Evolutionary conservation across 306 rosid species (phyloP).

Genomic region (Cicer bijugum): DNA sequence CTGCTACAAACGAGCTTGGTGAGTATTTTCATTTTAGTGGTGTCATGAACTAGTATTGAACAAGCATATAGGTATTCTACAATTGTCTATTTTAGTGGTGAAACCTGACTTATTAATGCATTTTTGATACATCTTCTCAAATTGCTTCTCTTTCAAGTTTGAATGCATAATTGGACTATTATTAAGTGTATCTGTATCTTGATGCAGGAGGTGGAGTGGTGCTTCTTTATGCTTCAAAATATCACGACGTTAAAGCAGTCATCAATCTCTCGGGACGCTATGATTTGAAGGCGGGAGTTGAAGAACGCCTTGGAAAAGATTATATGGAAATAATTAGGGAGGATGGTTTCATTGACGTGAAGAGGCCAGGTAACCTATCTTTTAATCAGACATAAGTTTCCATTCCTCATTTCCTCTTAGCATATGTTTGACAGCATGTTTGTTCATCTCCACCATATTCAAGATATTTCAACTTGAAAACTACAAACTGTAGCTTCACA

Average conservation of each 20-base stretch:
- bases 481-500: no score
- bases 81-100: not conserved
- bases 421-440: no score
- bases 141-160: slow-evolving; percentile 2
- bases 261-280: slow-evolving; percentile 81
- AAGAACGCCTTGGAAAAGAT: slow-evolving; percentile 69
- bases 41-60: slow-evolving; percentile 19
- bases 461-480: no score
- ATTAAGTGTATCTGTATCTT: not conserved
- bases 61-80: not conserved
- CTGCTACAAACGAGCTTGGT: slow-evolving; percentile 19
- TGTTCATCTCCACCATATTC: no score
- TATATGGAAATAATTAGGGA: slow-evolving; percentile 62
- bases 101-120: slow-evolving; percentile 27
- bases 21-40: slow-evolving; percentile 14
- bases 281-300: slow-evolving; percentile 66
- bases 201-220: slow-evolving; percentile 77
- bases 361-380: slow-evolving; percentile 55
- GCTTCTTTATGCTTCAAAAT: slow-evolving; percentile 76
- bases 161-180: slow-evolving; percentile 31
- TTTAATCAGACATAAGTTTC: slow-evolving; percentile 36
- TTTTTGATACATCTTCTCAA: slow-evolving; percentile 22
- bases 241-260: slow-evolving; percentile 62
- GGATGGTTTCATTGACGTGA: slow-evolving; percentile 70
- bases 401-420: not conserved